Evolutionary conservation across 108 stramenopile species (phyloP), one percentile per base, ranked within the genome.

Genomic region (Conticribra weissflogii): DNA sequence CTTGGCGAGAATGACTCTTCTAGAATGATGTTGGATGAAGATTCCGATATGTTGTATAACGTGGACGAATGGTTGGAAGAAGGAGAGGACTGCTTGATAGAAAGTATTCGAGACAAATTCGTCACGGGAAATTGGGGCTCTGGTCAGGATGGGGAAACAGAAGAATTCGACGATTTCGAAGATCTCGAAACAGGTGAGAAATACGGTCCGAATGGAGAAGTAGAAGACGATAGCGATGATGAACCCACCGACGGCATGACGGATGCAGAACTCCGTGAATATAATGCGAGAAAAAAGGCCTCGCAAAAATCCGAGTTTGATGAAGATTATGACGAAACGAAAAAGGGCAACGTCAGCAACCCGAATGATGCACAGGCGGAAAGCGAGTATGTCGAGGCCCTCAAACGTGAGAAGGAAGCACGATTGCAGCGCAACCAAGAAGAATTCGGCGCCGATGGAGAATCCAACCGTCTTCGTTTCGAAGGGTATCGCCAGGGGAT

Each of bases 71-170:
- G 93, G 90, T 66, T 92, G 1, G 78, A 86, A 57, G 91, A 93
- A 59, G 88, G 90, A 33, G 91, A 81, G 1, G 89, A 87, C 44
- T 86, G 87, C 63, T 63, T 91, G 21, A 72, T 95, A 41, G 95
- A 94, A 66, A 81, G 81, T 3, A 72, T 97, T 7, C 74, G 93
- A 8, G 75, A 96, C 75, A 92, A 91, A 76, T 98, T 98, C 71
- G 98, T 98, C 1, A 98, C 98, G 30, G 98, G 98, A 9, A 90
- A 93, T 45, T 98, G 98, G 98, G 92, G 78, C 1, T 51, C 29
- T 34, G 59, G 51, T 22, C 14, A 63, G 9, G 59, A 64, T 36
- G 76, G 19, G 3, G 79, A 88, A 29, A 88, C 74, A 8, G 81
- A 82, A 63, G 78, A 88, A 18, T 86, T 87, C 59, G 97, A 95